Base-by-base conservation (phyloP, 371 early-diverging fungal species). In the Apophysomyces sp. region DNA sequence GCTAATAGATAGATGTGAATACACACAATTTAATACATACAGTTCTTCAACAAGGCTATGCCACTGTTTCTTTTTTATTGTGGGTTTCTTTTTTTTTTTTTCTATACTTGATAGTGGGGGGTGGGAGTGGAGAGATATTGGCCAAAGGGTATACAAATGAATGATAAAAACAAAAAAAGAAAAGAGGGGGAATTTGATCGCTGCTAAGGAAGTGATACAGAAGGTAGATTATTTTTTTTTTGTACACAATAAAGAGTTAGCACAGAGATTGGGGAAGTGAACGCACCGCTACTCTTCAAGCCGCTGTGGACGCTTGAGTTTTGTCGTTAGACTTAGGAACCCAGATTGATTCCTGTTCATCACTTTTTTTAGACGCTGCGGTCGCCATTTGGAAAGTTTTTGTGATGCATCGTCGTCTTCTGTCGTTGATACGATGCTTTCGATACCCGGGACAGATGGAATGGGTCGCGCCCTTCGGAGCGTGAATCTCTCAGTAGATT, bases 341-440 rank as follows among this genome's bases (percentile, higher is more conserved):
- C 37, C 58, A n/a, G 58, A 57, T 51, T 57, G 37, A n/a, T 44
- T 37, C n/a, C 44, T 41, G 15, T 57, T 57, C n/a, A 57, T 40
- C 21, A 57, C 44, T 4, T 57, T 57, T 40, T 57, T 24, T 21
- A 44, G 28, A 52, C 37, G 58, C 8, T 28, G 44, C 26, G 37
- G 58, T 28, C 44, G 58, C 49, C 49, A 44, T 44, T 44, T 44
- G 21, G 49, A 44, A 18, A 44, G 49, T 44, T 44, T 44, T 44
- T 44, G 49, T 44, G 49, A 44, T 44, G 49, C 49, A 29, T 57
- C 39, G 28, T 60, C 60, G 15, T 34, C 37, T 16, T 53, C 53
- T n/a, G 34, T 51, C 18, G 52, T 37, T 7, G 52, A 36, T 8
- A 60, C 53, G 26, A 32, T 36, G 15, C 60, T 60, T 36, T 60